These are phyloP conservation scores for Dactylorhiza incarnata DNA, from an alignment of 106 monocot genomes.

Conservation along the genomic window DNA sequence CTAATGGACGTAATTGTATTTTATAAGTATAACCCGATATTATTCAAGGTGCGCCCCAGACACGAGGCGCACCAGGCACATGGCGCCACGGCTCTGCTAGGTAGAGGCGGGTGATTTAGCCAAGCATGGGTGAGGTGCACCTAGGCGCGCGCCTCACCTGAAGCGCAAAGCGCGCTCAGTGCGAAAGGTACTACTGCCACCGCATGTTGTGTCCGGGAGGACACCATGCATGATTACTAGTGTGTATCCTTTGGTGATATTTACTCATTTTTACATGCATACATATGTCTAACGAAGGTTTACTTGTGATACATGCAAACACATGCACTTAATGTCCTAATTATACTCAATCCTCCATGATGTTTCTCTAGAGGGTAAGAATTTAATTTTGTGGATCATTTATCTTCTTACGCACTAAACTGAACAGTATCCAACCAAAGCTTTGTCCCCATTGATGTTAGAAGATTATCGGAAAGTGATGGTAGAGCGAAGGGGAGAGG, in stretches of 20 bases:
- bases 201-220: no score
- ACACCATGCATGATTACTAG: no score
- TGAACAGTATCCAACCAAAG: conserved; percentile 90
- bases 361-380: not conserved
- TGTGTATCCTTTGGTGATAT: not conserved
- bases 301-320: not conserved
- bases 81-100: no score
- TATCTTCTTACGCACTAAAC: not conserved
- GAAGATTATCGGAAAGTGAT: conserved; percentile 90
- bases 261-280: not conserved
- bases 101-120: no score
- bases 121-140: no score
- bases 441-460: conserved; percentile 86
- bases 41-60: no score
- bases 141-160: no score
- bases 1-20: not conserved
- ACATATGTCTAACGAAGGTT: not conserved
- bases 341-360: not conserved
- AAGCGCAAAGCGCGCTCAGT: no score
- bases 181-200: no score
- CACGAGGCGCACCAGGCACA: no score
- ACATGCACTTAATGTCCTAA: not conserved
- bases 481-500: conserved; percentile 80
- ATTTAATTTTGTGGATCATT: not conserved
- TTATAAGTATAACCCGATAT: not conserved